These are phyloP conservation scores for Phenoliferia sp. DNA, from an alignment of 1,284 basidiomycete species.

Conservation along the genomic window DNA sequence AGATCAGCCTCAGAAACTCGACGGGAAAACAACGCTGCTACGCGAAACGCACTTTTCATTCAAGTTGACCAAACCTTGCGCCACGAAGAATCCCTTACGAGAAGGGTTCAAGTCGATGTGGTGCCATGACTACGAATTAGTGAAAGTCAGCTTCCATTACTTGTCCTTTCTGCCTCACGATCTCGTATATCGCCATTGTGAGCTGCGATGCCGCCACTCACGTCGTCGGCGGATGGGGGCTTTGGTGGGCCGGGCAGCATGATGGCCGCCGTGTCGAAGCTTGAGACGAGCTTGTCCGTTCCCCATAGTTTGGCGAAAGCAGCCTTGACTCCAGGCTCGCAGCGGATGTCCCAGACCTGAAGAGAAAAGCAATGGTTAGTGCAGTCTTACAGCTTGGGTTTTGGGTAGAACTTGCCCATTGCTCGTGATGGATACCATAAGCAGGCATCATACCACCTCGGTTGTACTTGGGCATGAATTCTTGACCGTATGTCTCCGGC, in stretches of 20 bases:
- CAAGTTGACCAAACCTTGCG: slow-evolving; percentile 46
- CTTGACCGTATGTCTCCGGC: slow-evolving; percentile 31
- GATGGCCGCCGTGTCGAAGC: slow-evolving; percentile 13
- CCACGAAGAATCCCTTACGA: slow-evolving; percentile 31
- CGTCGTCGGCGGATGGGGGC: not conserved
- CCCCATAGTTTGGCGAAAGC: slow-evolving; percentile 30
- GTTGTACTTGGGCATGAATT: slow-evolving; percentile 31
- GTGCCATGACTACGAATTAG: slow-evolving; percentile 16
- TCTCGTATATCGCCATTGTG: too few relatives aligned
- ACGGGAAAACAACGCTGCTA: slow-evolving; percentile 35
- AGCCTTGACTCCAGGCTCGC: slow-evolving; percentile 18
- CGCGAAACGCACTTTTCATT: slow-evolving; percentile 19
- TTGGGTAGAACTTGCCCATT: slow-evolving; percentile 10
- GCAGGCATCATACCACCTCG: slow-evolving; percentile 25
- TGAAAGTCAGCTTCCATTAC: not conserved
- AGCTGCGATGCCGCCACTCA: too few relatives aligned
- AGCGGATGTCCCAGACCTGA: slow-evolving; percentile 26
- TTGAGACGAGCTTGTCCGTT: slow-evolving; percentile 25
- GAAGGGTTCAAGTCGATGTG: not conserved
- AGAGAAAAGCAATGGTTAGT: not conserved
- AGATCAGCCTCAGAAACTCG: slow-evolving; percentile 12
- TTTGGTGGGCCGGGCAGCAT: slow-evolving; percentile 13
- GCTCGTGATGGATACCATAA: slow-evolving; percentile 21
- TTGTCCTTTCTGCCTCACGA: too few relatives aligned
- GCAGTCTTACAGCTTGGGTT: not conserved